phyloP scores from a whole-genome alignment of 108 stramenopile species.

The Cyclotella choctawhatcheeana region DNA sequence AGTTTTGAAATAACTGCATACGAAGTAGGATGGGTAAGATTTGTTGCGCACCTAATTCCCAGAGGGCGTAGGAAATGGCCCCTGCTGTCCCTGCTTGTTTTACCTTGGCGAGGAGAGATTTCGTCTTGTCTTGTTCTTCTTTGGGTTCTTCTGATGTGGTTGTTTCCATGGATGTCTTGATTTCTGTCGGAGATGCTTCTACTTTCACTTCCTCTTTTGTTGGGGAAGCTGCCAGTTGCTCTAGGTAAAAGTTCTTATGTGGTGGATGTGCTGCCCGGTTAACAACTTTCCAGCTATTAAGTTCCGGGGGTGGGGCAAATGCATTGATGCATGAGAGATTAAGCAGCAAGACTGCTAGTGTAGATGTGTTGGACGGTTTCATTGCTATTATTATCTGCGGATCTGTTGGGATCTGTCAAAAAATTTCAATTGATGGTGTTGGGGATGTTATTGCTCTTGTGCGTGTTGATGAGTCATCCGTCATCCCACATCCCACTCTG shows the following conservation, averaged over 20 bases:
- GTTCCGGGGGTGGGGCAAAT: conserved; percentile 1
- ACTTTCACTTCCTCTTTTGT: conserved; percentile 1
- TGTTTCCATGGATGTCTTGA: neutral
- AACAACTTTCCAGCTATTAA: no score
- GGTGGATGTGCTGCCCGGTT: conserved; percentile 7
- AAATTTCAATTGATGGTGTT: no score
- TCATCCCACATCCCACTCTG: no score
- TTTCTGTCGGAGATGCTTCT: neutral
- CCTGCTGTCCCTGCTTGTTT: conserved; percentile 32
- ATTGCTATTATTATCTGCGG: no score
- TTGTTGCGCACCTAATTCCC: conserved; percentile 35
- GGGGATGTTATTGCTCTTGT: no score
- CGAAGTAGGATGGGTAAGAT: conserved; percentile 1
- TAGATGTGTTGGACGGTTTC: no score
- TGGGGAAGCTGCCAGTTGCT: conserved; percentile 5
- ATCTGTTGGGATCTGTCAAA: no score
- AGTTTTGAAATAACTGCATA: conserved; percentile 12
- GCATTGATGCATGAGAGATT: neutral
- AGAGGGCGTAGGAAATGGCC: conserved; percentile 48
- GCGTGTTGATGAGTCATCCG: no score
- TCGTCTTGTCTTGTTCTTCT: conserved; percentile 21
- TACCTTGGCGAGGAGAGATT: conserved; percentile 30
- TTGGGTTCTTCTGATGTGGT: neutral
- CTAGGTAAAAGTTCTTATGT: conserved; percentile 3
- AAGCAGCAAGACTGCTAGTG: neutral